Conservation (phyloP, 108 stramenopile species). For the Cyclostephanos tholiformis region DNA sequence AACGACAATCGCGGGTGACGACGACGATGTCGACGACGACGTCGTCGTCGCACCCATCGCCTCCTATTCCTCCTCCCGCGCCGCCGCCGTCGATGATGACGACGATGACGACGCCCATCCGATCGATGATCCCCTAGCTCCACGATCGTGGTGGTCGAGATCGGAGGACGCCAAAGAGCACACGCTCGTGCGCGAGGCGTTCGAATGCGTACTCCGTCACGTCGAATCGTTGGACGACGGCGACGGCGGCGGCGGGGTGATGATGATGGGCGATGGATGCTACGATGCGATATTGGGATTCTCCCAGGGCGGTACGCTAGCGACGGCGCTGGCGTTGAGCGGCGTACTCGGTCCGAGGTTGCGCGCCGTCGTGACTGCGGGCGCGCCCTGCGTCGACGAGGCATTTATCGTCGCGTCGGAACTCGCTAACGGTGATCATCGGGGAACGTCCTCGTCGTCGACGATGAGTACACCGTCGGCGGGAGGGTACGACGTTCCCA, state of each 20-base stretch:
- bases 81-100: not conserved
- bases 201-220: conserved; percentile 58
- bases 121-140: not conserved
- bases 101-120: not conserved
- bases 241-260: too few species aligned
- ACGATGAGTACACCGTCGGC: too few species aligned
- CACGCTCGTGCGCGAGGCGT: conserved; percentile 50
- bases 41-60: too few species aligned
- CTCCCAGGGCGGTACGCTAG: conserved; percentile 75
- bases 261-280: conserved; percentile 16
- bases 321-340: conserved; percentile 58
- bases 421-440: conserved; percentile 8
- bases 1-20: not conserved
- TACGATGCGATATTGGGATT: conserved; percentile 72
- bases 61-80: not conserved
- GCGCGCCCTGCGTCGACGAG: conserved; percentile 63
- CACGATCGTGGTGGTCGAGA: conserved; percentile 60
- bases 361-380: conserved; percentile 67
- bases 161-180: conserved; percentile 48
- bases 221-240: not conserved
- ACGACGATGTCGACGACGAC: not conserved
- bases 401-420: conserved; percentile 47
- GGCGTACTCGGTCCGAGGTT: conserved; percentile 55
- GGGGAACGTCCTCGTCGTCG: too few species aligned
- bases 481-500: conserved; percentile 57